Conservation (phyloP, 2,329 filamentous ascomycete species). For the Calonectria crousiana region DNA sequence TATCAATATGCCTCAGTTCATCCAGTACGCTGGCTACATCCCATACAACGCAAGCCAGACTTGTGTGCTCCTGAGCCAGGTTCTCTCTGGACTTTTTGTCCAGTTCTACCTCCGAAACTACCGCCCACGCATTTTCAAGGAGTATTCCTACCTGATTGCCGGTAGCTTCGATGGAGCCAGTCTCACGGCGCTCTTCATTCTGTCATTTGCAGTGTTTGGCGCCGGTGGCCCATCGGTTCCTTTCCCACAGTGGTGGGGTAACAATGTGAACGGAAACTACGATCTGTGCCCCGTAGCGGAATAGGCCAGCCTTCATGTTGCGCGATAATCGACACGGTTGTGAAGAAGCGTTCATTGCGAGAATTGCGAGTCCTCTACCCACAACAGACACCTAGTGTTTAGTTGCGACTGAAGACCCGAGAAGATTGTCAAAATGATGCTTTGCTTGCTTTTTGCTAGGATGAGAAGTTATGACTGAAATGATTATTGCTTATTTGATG, state of each 20-base stretch:
- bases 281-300: constrained; percentile 59
- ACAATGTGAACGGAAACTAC: constrained; percentile 61
- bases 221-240: constrained; percentile 57
- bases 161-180: constrained; percentile 66
- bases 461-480: not conserved
- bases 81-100: constrained; percentile 59
- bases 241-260: constrained; percentile 68
- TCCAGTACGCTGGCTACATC: constrained; percentile 66
- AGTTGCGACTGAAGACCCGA: not conserved
- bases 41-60: constrained; percentile 68
- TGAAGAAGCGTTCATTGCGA: not conserved
- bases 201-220: constrained; percentile 69
- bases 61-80: constrained; percentile 63
- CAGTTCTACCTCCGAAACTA: constrained; percentile 67
- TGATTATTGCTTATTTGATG: not conserved
- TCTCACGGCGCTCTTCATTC: constrained; percentile 61
- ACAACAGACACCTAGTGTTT: constrained; percentile 1
- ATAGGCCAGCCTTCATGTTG: constrained; percentile 27
- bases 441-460: not conserved
- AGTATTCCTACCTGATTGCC: constrained; percentile 66
- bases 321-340: not conserved
- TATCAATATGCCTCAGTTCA: constrained; percentile 66
- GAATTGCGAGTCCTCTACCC: not conserved
- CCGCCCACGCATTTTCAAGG: constrained; percentile 62
- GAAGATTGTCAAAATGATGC: not conserved